These are phyloP conservation scores for Linanthus parryae DNA, from an alignment of 148 eudicot genomes.

Conservation along the genomic window DNA sequence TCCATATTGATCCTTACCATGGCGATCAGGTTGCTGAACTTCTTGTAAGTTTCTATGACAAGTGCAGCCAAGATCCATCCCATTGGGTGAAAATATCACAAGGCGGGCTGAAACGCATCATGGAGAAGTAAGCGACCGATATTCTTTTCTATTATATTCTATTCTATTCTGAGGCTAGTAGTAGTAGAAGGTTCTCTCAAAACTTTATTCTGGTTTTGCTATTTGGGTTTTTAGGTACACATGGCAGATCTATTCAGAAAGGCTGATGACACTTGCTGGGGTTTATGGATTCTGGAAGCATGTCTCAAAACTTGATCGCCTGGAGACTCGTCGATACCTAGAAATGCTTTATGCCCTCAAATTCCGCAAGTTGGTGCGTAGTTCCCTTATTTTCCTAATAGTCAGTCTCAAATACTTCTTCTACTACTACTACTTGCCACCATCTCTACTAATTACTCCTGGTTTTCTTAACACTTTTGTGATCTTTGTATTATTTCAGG, in stretches of 20 bases:
- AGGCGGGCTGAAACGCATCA: constrained; percentile 78
- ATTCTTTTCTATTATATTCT: background rate
- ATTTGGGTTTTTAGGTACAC: constrained; percentile 50
- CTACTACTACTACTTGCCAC: background rate
- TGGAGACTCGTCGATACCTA: constrained; percentile 84
- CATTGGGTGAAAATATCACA: constrained; percentile 80
- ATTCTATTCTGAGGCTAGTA: background rate
- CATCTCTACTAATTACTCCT: background rate
- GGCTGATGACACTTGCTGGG: constrained; percentile 84
- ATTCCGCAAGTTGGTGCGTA: constrained; percentile 71
- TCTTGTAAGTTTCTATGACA: constrained; percentile 79
- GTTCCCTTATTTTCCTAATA: background rate
- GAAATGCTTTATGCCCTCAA: constrained; percentile 98
- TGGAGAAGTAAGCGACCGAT: constrained; percentile 61
- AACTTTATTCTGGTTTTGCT: background rate
- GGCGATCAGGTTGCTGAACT: constrained; percentile 84
- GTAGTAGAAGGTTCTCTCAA: background rate
- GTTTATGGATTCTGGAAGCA: constrained; percentile 99
- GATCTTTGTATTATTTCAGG: constrained; percentile 42
- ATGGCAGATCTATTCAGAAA: constrained; percentile 91
- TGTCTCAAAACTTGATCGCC: constrained; percentile 86
- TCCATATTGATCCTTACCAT: constrained; percentile 94
- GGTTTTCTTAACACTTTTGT: no score
- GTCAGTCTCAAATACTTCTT: background rate
- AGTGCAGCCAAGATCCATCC: constrained; percentile 54